phyloP scores from a whole-genome alignment of 352 stramenopile species.

The Phytopythium ostracodes region DNA sequence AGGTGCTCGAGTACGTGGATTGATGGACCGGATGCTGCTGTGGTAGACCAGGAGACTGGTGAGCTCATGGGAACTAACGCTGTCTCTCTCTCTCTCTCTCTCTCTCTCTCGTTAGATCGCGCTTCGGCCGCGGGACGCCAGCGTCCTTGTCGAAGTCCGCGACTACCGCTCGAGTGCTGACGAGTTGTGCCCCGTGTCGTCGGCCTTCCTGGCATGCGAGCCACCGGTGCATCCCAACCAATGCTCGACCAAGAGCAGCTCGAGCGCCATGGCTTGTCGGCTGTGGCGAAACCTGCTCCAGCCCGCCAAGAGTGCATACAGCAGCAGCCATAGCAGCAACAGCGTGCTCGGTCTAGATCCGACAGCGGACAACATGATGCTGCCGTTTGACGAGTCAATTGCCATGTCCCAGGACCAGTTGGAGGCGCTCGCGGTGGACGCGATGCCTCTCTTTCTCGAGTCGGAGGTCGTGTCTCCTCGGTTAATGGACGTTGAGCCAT shows the following conservation, averaged over 20 bases:
- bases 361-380: slow-evolving; percentile 4
- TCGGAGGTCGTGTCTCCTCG: slow-evolving; percentile 16
- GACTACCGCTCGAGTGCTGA: slow-evolving; percentile 26
- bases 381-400: slow-evolving; percentile 13
- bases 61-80: no score
- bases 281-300: slow-evolving; percentile 6
- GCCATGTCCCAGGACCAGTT: slow-evolving; percentile 20
- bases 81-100: no score
- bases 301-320: not conserved
- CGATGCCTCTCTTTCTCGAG: slow-evolving; percentile 28
- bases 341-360: slow-evolving; percentile 6
- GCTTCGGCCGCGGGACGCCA: slow-evolving; percentile 7
- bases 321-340: slow-evolving; percentile 7
- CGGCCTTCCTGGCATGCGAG: slow-evolving; percentile 18
- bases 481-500: slow-evolving; percentile 6
- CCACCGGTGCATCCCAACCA: not conserved
- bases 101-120: slow-evolving; percentile 8
- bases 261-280: not conserved
- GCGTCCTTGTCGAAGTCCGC: slow-evolving; percentile 29
- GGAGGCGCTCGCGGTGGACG: slow-evolving; percentile 30
- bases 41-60: no score
- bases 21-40: no score
- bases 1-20: no score
- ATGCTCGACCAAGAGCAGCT: not conserved
- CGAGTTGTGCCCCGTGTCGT: slow-evolving; percentile 31